Conservation (phyloP, 805 yeast species). For the Isabelozyma gotoi region DNA sequence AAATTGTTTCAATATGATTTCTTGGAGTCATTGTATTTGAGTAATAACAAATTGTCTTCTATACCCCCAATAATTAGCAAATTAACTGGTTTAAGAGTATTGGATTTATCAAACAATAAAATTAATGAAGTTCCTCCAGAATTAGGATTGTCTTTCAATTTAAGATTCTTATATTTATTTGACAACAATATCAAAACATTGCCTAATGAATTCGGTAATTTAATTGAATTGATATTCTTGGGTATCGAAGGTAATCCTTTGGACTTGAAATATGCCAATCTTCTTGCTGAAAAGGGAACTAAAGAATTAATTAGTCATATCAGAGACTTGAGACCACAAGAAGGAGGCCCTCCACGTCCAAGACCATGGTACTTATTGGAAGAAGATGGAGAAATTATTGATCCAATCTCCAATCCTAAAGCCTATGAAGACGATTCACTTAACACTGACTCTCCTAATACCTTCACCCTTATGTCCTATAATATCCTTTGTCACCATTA, state of each 20-base stretch:
- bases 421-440: conserved; percentile 29
- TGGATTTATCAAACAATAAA: conserved; percentile 81
- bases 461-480: conserved; percentile 80
- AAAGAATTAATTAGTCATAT: conserved; percentile 76
- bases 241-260: conserved; percentile 95
- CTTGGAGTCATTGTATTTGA: conserved; percentile 80
- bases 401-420: conserved; percentile 29
- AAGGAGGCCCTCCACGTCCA: conserved; percentile 48
- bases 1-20: conserved; percentile 79
- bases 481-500: conserved; percentile 94
- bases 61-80: conserved; percentile 70
- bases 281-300: conserved; percentile 80
- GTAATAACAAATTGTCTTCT: conserved; percentile 72
- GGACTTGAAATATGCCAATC: conserved; percentile 59
- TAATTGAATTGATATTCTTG: conserved; percentile 79
- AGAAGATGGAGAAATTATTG: conserved; percentile 67
- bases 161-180: conserved; percentile 81
- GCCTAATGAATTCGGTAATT: conserved; percentile 83
- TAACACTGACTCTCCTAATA: conserved; percentile 25
- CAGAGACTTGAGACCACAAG: conserved; percentile 76
- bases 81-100: conserved; percentile 70
- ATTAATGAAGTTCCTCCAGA: conserved; percentile 76
- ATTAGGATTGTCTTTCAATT: conserved; percentile 76
- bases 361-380: conserved; percentile 82
- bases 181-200: conserved; percentile 77